Conservation (phyloP, 495 filamentous ascomycete species). For the Diplogelasinospora grovesii region DNA sequence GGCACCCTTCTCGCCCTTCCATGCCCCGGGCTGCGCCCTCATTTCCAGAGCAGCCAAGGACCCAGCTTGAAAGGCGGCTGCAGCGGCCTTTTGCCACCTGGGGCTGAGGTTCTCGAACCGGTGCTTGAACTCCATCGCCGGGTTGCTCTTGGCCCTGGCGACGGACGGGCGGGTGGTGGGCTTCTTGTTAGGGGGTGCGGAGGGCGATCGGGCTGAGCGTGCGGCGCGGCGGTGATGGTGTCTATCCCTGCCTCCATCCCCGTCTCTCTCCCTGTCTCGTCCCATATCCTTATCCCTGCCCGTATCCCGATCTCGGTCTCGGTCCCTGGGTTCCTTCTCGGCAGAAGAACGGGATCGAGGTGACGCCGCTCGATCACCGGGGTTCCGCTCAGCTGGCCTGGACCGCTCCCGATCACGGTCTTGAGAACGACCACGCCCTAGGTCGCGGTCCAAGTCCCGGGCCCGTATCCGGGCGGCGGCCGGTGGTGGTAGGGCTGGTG, state of each 20-base stretch:
- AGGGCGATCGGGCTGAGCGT: background rate
- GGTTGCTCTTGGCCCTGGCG: conserved; percentile 14
- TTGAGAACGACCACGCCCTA: too few relatives aligned
- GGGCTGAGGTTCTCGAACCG: conserved; percentile 11
- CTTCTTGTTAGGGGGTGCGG: background rate
- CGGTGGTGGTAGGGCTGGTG: too few relatives aligned
- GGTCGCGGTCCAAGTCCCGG: too few relatives aligned
- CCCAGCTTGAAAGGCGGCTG: conserved; percentile 35
- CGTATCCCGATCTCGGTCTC: background rate
- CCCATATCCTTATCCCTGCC: too few relatives aligned
- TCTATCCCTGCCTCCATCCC: too few relatives aligned
- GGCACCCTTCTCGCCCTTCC: conserved; percentile 34
- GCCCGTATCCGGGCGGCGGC: too few relatives aligned
- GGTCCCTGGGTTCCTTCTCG: background rate
- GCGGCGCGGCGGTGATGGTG: background rate
- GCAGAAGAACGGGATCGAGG: background rate
- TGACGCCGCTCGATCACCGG: too few relatives aligned
- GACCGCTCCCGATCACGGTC: too few relatives aligned
- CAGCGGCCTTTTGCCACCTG: conserved; percentile 26
- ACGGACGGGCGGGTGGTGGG: conserved; percentile 6
- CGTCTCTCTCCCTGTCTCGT: too few relatives aligned
- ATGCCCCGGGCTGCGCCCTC: conserved; percentile 33
- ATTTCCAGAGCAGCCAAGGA: conserved; percentile 30
- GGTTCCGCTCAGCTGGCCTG: too few relatives aligned
- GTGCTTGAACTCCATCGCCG: conserved; percentile 3